phyloP scores from a whole-genome alignment of 2,329 filamentous ascomycete genomes.

The Colletotrichum nymphaeae region DNA sequence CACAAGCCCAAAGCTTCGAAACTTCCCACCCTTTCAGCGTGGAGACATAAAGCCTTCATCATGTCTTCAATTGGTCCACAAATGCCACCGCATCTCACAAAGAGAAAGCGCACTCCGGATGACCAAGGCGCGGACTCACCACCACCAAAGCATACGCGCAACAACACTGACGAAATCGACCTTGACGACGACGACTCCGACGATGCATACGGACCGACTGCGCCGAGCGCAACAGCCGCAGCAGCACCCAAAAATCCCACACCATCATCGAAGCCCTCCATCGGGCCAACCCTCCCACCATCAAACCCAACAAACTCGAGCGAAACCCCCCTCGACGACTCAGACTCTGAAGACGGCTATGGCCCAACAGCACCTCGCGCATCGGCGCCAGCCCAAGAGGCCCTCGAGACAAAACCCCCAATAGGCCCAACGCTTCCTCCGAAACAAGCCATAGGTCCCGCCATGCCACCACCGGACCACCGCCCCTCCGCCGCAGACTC shows the following conservation, averaged over 20 bases:
- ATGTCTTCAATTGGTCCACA: slow-evolving; percentile 80
- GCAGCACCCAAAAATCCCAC: slow-evolving; percentile 17
- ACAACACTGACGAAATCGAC: slow-evolving; percentile 63
- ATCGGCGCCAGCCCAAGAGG: slow-evolving; percentile 33
- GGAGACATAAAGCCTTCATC: slow-evolving; percentile 39
- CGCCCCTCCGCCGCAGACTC: slow-evolving; percentile 44
- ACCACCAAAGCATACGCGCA: slow-evolving; percentile 62
- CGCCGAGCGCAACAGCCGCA: slow-evolving; percentile 30
- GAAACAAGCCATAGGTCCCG: slow-evolving; percentile 53
- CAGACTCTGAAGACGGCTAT: slow-evolving; percentile 49
- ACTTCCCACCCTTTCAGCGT: not conserved
- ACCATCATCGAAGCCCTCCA: slow-evolving; percentile 35
- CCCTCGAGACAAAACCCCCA: slow-evolving; percentile 35
- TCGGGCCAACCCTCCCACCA: slow-evolving; percentile 41
- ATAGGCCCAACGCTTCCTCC: slow-evolving; percentile 43
- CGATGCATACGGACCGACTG: slow-evolving; percentile 55
- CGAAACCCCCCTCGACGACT: slow-evolving; percentile 53
- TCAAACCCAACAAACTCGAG: slow-evolving; percentile 47
- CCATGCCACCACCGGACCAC: slow-evolving; percentile 54
- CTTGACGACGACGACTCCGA: slow-evolving; percentile 52
- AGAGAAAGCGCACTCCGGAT: slow-evolving; percentile 68
- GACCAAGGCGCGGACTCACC: slow-evolving; percentile 53
- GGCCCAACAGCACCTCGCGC: slow-evolving; percentile 37
- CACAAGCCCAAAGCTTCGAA: not conserved
- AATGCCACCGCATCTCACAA: slow-evolving; percentile 74